Evolutionary conservation across 176 grass and related monocot species (phyloP).

Genomic region (Themeda triandra): DNA sequence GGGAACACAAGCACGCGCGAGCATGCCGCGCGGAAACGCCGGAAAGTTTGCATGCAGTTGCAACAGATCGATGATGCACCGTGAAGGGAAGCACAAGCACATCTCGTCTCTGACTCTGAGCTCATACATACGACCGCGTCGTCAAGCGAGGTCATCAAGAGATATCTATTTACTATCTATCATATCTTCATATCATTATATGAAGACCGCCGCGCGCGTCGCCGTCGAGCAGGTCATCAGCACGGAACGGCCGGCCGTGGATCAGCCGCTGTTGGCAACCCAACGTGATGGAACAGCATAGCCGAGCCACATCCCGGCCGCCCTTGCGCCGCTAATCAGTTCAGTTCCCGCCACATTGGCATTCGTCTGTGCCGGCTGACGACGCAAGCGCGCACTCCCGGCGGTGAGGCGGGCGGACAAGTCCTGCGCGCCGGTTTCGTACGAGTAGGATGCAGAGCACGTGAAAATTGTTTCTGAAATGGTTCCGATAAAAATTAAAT

Average conservation of each 20-base stretch:
- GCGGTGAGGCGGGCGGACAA: not conserved
- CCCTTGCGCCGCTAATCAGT: not conserved
- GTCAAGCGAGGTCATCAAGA: not conserved
- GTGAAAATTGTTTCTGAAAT: too few relatives aligned
- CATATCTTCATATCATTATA: too few relatives aligned
- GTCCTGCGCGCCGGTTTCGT: too few relatives aligned
- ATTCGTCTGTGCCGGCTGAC: not conserved
- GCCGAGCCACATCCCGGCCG: not conserved
- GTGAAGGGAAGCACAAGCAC: not conserved
- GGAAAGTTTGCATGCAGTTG: not conserved
- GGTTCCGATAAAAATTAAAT: too few relatives aligned
- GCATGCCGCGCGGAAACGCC: too few relatives aligned
- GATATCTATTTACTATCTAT: too few relatives aligned
- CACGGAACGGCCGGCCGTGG: not conserved
- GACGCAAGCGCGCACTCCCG: not conserved
- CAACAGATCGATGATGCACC: not conserved
- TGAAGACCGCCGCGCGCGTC: not conserved
- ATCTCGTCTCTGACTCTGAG: too few relatives aligned
- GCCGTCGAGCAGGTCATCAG: not conserved
- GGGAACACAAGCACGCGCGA: too few relatives aligned
- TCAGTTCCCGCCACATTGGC: not conserved
- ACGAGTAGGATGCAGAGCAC: too few relatives aligned
- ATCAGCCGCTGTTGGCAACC: not conserved
- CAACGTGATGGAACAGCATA: not conserved
- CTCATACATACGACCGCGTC: not conserved